phyloP scores from a whole-genome alignment of 148 eudicot genomes.

The Chenopodium album region DNA sequence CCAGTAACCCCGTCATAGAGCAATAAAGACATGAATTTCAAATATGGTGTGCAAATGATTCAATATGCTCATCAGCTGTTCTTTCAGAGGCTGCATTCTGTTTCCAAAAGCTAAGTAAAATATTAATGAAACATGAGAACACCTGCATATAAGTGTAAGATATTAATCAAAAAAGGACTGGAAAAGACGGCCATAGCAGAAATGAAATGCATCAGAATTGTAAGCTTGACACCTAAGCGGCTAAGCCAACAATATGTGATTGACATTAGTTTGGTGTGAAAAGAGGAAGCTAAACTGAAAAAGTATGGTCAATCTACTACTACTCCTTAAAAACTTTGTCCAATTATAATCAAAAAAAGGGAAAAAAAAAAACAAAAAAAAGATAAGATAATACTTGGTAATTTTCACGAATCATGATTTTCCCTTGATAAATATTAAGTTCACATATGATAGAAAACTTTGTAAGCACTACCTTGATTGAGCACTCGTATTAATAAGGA shows the following conservation, averaged over 20 bases:
- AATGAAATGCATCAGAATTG: not conserved
- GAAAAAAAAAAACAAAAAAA: no score
- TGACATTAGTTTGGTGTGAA: not conserved
- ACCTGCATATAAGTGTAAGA: not conserved
- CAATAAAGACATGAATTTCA: constrained; percentile 63
- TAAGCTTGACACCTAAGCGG: not conserved
- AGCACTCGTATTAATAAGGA: not conserved
- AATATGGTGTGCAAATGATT: constrained; percentile 60
- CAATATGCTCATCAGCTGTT: constrained; percentile 57
- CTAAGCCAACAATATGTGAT: not conserved
- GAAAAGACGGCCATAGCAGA: not conserved
- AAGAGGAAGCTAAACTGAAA: not conserved
- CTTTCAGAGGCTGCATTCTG: constrained; percentile 72
- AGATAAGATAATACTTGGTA: no score
- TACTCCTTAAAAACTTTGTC: not conserved
- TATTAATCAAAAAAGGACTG: not conserved
- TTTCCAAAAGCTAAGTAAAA: constrained; percentile 30
- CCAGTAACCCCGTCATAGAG: constrained; percentile 74
- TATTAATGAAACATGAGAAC: constrained; percentile 6
- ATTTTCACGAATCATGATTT: no score
- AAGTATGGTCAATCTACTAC: not conserved
- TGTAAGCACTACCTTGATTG: not conserved
- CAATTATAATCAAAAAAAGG: no score
- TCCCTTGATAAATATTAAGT: not conserved
- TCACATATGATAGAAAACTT: not conserved